These are phyloP conservation scores for Galerina sulciceps DNA, from an alignment of 768 basidiomycete species.

Conservation along the genomic window DNA sequence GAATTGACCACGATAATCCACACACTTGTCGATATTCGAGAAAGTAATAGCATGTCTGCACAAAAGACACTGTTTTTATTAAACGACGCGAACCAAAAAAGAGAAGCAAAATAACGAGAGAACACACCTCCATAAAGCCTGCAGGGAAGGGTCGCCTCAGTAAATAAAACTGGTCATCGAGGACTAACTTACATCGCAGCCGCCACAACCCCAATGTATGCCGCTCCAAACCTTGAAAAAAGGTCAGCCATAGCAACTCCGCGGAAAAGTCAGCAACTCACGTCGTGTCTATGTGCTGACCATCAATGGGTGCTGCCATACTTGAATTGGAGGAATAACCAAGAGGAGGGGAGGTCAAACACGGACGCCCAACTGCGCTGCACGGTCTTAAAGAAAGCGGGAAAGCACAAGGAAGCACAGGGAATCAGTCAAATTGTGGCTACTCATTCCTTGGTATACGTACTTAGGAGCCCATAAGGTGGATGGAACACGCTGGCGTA, in stretches of 20 bases:
- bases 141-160: slow-evolving; percentile 2
- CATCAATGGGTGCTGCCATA: slow-evolving; percentile 13
- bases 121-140: slow-evolving; percentile 59
- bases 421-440: slow-evolving; percentile 27
- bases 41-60: slow-evolving; percentile 62
- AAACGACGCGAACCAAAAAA: slow-evolving; percentile 3
- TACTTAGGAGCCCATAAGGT: slow-evolving; percentile 24
- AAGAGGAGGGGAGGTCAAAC: slow-evolving; percentile 15
- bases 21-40: slow-evolving; percentile 46
- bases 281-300: slow-evolving; percentile 25
- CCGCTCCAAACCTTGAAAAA: slow-evolving; percentile 49
- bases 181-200: slow-evolving; percentile 44
- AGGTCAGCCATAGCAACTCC: background rate
- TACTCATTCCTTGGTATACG: slow-evolving; percentile 24
- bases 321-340: background rate
- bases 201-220: slow-evolving; percentile 52
- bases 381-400: slow-evolving; percentile 29
- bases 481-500: slow-evolving; percentile 23
- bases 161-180: background rate
- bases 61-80: slow-evolving; percentile 48
- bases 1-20: background rate
- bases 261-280: slow-evolving; percentile 12
- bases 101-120: background rate
- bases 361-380: background rate
- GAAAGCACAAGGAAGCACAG: slow-evolving; percentile 24